These are phyloP conservation scores for Rhinocladiella mackenziei DNA, from an alignment of 2,329 filamentous ascomycete genomes.

Conservation along the genomic window DNA sequence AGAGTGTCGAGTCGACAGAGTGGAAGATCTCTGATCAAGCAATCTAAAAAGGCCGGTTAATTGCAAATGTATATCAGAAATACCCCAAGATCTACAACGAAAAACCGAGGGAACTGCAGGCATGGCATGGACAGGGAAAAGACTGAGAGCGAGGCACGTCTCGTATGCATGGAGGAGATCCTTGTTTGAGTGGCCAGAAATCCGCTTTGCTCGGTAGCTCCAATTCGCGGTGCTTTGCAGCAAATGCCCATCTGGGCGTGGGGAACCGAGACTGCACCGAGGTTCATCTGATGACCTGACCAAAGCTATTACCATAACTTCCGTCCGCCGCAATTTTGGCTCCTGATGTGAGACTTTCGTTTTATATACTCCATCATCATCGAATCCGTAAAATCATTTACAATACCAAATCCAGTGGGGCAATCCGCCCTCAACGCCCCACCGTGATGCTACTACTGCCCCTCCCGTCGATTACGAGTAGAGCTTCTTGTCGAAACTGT, in stretches of 20 bases:
- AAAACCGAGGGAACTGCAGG: not conserved
- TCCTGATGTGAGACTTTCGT: too few species aligned
- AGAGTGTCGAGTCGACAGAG: too few species aligned
- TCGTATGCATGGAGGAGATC: not conserved
- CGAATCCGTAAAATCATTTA: conserved; percentile 10
- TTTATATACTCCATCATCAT: too few species aligned
- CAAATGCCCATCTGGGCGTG: not conserved
- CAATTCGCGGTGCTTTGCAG: conserved; percentile 11
- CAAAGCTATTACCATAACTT: not conserved
- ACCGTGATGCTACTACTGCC: conserved; percentile 8
- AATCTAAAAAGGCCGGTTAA: too few species aligned
- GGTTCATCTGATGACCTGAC: conserved; percentile 1
- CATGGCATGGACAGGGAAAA: conserved; percentile 2
- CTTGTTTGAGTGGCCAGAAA: too few species aligned
- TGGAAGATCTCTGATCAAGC: too few species aligned
- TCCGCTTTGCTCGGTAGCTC: too few species aligned
- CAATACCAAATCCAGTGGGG: not conserved
- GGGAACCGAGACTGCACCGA: conserved; percentile 8
- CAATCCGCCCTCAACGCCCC: conserved; percentile 8
- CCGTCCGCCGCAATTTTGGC: conserved; percentile 1
- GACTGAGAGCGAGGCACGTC: not conserved
- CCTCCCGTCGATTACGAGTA: conserved; percentile 63
- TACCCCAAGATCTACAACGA: not conserved
- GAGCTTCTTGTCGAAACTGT: conserved; percentile 99
- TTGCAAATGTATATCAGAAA: not conserved